Percentiles rank a stretch among this genome's conserved stretches.
These are phyloP conservation scores for Klebsormidium nitens DNA, from an alignment of 139 green algal species.

Conservation along the genomic window DNA sequence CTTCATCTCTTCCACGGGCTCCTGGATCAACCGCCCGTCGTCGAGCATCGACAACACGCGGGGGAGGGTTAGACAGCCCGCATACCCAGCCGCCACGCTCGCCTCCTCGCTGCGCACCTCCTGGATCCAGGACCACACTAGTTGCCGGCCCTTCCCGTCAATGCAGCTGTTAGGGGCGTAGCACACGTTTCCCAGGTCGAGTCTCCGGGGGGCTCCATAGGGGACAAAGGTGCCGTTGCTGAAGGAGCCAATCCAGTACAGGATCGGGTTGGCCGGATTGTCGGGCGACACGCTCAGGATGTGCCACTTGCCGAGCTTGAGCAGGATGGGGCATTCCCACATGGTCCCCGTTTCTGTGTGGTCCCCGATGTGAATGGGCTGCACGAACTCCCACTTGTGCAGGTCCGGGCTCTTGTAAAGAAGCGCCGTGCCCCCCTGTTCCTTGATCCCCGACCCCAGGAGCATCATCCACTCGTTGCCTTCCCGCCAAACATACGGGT, in stretches of 20 bases:
- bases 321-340: not conserved
- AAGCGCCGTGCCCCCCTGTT: not conserved
- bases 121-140: not conserved
- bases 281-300: not conserved
- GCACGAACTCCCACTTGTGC: not conserved
- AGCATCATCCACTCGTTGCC: not conserved
- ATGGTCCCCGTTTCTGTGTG: not conserved
- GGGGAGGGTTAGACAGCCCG: not conserved
- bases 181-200: not conserved
- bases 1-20: not conserved
- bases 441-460: not conserved
- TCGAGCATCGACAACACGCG: not conserved
- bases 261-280: not conserved
- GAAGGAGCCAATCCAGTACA: not conserved
- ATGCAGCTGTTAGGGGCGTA: not conserved
- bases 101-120: not conserved
- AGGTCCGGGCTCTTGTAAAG: slow-evolving; percentile 3
- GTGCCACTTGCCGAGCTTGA: not conserved
- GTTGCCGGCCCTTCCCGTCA: not conserved
- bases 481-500: not conserved
- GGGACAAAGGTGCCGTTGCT: not conserved
- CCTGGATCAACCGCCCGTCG: not conserved
- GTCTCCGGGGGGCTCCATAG: not conserved
- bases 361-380: not conserved
- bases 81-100: not conserved